These are phyloP conservation scores for Leishmania tarentolae DNA, from an alignment of 208 protist species.

Conservation along the genomic window DNA sequence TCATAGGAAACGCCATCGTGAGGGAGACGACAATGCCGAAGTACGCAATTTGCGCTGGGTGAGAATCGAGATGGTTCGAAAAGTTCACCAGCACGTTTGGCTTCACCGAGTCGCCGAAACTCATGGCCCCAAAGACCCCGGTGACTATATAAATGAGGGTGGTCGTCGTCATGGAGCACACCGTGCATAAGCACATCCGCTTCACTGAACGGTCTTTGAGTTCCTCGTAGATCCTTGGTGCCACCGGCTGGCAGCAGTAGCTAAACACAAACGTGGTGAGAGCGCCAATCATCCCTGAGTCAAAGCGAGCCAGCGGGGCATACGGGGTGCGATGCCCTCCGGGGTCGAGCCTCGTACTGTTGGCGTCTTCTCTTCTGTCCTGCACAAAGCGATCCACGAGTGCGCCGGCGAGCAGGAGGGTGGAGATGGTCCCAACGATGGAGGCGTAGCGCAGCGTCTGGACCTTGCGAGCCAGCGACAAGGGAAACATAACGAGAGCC, in stretches of 20 bases:
- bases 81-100: conserved; percentile 85
- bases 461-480: conserved; percentile 64
- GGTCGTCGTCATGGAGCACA: conserved; percentile 58
- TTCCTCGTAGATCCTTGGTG: conserved; percentile 74
- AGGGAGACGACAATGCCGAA: conserved; percentile 68
- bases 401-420: conserved; percentile 53
- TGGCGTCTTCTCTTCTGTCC: conserved; percentile 3
- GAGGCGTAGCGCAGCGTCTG: conserved; percentile 81
- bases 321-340: background rate
- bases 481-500: conserved; percentile 80
- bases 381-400: conserved; percentile 35
- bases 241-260: conserved; percentile 84
- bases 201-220: conserved; percentile 52
- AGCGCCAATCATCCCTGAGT: conserved; percentile 40
- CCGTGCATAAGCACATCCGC: conserved; percentile 60
- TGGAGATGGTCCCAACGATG: conserved; percentile 64
- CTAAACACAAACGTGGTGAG: conserved; percentile 79
- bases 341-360: background rate
- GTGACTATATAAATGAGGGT: conserved; percentile 70
- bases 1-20: conserved; percentile 86
- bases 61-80: conserved; percentile 39
- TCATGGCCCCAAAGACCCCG: conserved; percentile 66
- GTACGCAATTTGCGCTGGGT: conserved; percentile 65
- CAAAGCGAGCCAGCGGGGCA: conserved; percentile 32
- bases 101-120: conserved; percentile 59